phyloP scores from a whole-genome alignment of 1,284 basidiomycete species.

The Mycosarcoma mackinlayi region DNA sequence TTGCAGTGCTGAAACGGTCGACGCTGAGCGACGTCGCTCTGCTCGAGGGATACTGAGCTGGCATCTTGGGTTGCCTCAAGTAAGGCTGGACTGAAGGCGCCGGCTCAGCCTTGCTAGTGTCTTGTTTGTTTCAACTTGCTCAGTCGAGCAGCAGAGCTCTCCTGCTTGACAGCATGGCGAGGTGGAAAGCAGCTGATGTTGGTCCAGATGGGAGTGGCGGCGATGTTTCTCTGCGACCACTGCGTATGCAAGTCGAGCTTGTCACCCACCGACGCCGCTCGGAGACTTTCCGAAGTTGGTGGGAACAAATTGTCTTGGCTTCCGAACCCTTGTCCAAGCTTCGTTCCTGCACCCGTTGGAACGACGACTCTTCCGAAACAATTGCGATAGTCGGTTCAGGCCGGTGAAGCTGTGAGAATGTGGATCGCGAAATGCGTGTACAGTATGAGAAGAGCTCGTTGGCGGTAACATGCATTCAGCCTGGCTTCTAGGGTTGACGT shows the following conservation, averaged over 20 bases:
- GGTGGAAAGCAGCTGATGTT: background rate
- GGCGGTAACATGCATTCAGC: no score
- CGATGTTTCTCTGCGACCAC: no score
- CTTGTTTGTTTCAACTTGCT: background rate
- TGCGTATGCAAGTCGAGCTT: no score
- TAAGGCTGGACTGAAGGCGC: background rate
- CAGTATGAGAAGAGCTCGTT: no score
- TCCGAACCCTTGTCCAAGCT: no score
- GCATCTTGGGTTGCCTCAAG: constrained; percentile 1
- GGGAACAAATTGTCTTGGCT: background rate
- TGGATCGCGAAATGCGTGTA: background rate
- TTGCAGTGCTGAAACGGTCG: constrained; percentile 43
- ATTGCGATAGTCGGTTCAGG: no score
- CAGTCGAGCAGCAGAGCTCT: background rate
- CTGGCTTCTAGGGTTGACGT: no score
- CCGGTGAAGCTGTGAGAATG: no score
- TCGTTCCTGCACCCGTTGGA: no score
- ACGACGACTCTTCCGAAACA: no score
- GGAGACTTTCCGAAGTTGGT: background rate
- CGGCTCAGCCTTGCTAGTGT: background rate
- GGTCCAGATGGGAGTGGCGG: background rate
- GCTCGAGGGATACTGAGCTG: constrained; percentile 19
- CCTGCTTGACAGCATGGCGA: background rate
- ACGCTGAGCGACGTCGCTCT: constrained; percentile 46
- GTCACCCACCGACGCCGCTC: background rate